Percentiles rank a stretch among this genome's conserved stretches.
phyloP scores from a whole-genome alignment of 306 rosid genomes.

The Fragaria iinumae region DNA sequence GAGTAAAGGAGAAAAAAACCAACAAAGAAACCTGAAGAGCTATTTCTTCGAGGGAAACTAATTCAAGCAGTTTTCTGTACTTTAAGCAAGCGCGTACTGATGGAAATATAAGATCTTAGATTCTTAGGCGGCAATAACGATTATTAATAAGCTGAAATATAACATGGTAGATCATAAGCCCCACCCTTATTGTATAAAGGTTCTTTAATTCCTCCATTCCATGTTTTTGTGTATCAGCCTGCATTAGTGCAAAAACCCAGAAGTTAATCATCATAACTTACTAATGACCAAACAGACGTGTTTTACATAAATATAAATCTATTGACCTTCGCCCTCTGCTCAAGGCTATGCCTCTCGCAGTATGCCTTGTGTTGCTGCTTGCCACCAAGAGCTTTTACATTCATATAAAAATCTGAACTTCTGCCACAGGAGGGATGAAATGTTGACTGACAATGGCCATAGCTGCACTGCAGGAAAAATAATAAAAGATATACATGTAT shows the following conservation, averaged over 20 bases:
- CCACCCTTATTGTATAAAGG: slow-evolving; percentile 83
- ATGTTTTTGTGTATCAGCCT: slow-evolving; percentile 89
- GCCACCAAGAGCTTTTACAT: slow-evolving; percentile 61
- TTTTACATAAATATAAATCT: slow-evolving; percentile 6
- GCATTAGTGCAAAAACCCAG: slow-evolving; percentile 21
- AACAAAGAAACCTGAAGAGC: not conserved
- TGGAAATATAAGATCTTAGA: not conserved
- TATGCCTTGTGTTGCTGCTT: slow-evolving; percentile 91
- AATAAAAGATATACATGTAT: slow-evolving; percentile 20
- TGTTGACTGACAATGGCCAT: slow-evolving; percentile 79
- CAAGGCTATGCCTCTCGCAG: slow-evolving; percentile 89
- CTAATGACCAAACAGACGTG: slow-evolving; percentile 8
- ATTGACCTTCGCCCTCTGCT: slow-evolving; percentile 85
- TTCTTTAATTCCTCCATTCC: slow-evolving; percentile 86
- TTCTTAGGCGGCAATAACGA: not conserved
- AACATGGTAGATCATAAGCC: slow-evolving; percentile 11
- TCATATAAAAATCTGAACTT: slow-evolving; percentile 76
- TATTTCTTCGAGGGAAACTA: not conserved
- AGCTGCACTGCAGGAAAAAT: slow-evolving; percentile 75
- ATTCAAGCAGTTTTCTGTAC: not conserved
- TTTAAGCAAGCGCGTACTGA: not conserved
- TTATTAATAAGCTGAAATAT: not conserved
- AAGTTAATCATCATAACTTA: slow-evolving; percentile 18
- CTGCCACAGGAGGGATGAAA: slow-evolving; percentile 95
- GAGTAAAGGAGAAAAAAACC: not conserved